Percentiles rank a stretch among this genome's conserved stretches.
Conservation (phyloP, 2,329 filamentous ascomycete species). For the Fusarium nisikadoi region DNA sequence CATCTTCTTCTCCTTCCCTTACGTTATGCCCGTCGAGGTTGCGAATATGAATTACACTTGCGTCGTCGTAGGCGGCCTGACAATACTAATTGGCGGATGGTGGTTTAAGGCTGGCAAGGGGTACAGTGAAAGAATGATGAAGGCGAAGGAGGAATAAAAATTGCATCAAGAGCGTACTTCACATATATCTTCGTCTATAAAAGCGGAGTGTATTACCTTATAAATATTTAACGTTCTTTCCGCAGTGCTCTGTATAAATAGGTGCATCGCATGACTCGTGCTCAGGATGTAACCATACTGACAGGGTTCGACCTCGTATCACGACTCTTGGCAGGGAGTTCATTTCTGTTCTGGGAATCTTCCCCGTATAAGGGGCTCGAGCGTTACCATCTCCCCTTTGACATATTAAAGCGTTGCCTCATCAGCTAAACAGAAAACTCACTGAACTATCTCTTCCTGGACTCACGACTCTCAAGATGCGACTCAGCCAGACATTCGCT, state of each 20-base stretch:
- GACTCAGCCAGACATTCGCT: background rate
- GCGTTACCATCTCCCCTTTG: background rate
- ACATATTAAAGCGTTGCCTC: background rate
- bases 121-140: constrained; percentile 1
- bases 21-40: constrained; percentile 6
- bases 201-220: no score
- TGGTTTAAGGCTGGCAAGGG: background rate
- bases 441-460: no score
- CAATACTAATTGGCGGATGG: background rate
- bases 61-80: background rate
- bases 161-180: background rate
- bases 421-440: rapidly evolving
- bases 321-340: background rate
- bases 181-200: no score
- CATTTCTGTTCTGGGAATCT: background rate
- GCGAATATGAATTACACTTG: constrained; percentile 17
- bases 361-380: background rate
- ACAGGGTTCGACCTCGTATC: background rate
- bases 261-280: background rate
- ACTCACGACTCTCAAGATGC: background rate
- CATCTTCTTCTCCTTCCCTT: constrained; percentile 7
- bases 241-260: background rate
- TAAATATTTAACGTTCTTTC: no score
- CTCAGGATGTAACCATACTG: background rate
- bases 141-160: background rate